phyloP scores from a whole-genome alignment of 169 alveolate genomes.

The Cryptosporidium tyzzeri region DNA sequence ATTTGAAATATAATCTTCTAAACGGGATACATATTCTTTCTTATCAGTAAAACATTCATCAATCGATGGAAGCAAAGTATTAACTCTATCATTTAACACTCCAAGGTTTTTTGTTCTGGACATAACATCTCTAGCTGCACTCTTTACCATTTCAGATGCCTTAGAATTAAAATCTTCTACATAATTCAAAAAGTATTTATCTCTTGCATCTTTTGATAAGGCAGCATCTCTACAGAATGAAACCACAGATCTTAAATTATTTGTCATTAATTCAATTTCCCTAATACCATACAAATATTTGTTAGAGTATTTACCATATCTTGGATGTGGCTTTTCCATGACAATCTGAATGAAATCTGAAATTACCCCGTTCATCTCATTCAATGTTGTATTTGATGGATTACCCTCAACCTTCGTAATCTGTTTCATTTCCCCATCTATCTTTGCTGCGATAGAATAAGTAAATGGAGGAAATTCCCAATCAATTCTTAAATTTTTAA shows the following conservation, averaged over 20 bases:
- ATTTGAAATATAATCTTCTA: conserved; percentile 80
- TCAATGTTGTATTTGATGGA: conserved; percentile 60
- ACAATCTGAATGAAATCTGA: conserved; percentile 79
- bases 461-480: conserved; percentile 92
- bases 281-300: conserved; percentile 88
- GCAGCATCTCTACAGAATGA: conserved; percentile 90
- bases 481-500: conserved; percentile 80
- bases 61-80: conserved; percentile 83
- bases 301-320: conserved; percentile 85
- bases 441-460: conserved; percentile 85
- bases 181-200: conserved; percentile 89
- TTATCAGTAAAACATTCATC: conserved; percentile 84
- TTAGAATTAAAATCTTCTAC: conserved; percentile 84
- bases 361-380: conserved; percentile 56
- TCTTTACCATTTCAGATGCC: conserved; percentile 81
- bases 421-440: conserved; percentile 79
- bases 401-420: conserved; percentile 54
- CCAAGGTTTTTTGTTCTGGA: conserved; percentile 83
- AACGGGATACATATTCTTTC: conserved; percentile 78
- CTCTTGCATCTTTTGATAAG: conserved; percentile 90
- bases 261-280: conserved; percentile 86
- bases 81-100: conserved; percentile 82
- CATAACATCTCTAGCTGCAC: conserved; percentile 86
- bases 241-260: conserved; percentile 85
- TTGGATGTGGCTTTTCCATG: conserved; percentile 90